Percentiles rank a stretch among this genome's conserved stretches.
Conservation (phyloP, 176 grass and related monocot species). For the Calamus simplicifolius region DNA sequence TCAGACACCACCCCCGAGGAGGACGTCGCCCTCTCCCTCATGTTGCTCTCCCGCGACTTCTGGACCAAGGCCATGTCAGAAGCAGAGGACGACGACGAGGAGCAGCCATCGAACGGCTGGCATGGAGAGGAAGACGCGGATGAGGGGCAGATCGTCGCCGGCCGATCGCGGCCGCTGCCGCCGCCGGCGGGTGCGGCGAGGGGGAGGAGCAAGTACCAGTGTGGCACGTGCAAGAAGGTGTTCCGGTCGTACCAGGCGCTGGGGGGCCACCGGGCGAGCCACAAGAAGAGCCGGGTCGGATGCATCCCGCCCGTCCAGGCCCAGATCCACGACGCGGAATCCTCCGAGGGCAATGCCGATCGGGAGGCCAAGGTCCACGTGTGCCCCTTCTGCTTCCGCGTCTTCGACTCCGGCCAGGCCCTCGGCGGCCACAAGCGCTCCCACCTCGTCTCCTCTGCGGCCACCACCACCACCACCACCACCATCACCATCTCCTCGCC, state of each 20-base stretch:
- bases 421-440: constrained; percentile 86
- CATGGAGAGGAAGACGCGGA: not conserved
- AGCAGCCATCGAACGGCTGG: not conserved
- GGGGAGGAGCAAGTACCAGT: constrained; percentile 39
- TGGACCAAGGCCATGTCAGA: constrained; percentile 33
- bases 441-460: constrained; percentile 26
- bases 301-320: constrained; percentile 22
- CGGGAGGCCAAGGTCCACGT: constrained; percentile 28
- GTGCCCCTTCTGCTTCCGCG: constrained; percentile 76
- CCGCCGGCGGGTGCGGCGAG: constrained; percentile 1
- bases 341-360: too few relatives aligned
- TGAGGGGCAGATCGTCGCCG: constrained; percentile 30
- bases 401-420: constrained; percentile 80
- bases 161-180: constrained; percentile 10
- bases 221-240: constrained; percentile 62
- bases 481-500: not conserved
- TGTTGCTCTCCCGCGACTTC: constrained; percentile 69
- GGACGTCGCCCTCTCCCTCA: constrained; percentile 52
- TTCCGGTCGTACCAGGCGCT: constrained; percentile 82
- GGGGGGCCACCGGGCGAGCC: constrained; percentile 73
- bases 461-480: too few relatives aligned
- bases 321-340: too few relatives aligned
- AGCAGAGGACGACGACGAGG: constrained; percentile 18
- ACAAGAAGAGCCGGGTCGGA: constrained; percentile 61
- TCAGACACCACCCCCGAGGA: constrained; percentile 63